A percentile compares a stretch with the other conserved stretches of the same genome.
Conservation (phyloP, 768 basidiomycete species). For the Suillus subalutaceus region DNA sequence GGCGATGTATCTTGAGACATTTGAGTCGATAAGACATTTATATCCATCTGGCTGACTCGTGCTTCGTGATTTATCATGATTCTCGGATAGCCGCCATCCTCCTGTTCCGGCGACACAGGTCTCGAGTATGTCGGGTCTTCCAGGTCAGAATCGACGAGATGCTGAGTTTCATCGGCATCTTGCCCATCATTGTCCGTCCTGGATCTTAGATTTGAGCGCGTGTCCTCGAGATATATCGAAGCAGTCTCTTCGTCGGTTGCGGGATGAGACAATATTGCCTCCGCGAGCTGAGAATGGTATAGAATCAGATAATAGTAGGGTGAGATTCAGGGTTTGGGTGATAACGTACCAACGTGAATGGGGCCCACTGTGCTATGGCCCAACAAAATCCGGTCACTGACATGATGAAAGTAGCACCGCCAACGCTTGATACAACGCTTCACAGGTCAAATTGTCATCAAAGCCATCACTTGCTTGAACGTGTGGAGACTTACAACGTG, state of each 20-base stretch:
- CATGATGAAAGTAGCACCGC: slow-evolving; percentile 74
- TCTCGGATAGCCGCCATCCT: slow-evolving; percentile 21
- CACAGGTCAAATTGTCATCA: not conserved
- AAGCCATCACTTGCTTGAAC: slow-evolving; percentile 12
- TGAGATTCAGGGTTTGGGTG: not conserved
- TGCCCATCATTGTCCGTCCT: slow-evolving; percentile 19
- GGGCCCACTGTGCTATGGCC: slow-evolving; percentile 93
- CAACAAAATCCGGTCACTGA: slow-evolving; percentile 87
- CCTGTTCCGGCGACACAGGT: slow-evolving; percentile 14
- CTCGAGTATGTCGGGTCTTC: slow-evolving; percentile 22
- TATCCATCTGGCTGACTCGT: slow-evolving; percentile 50
- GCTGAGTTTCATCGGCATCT: slow-evolving; percentile 31
- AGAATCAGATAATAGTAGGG: slow-evolving; percentile 23
- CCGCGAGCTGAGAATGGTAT: slow-evolving; percentile 60
- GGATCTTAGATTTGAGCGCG: slow-evolving; percentile 25
- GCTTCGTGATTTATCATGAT: slow-evolving; percentile 49
- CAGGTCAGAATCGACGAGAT: slow-evolving; percentile 23
- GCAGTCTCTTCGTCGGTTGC: slow-evolving; percentile 29
- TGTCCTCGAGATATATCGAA: slow-evolving; percentile 35
- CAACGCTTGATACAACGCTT: slow-evolving; percentile 74
- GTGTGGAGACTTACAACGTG: slow-evolving; percentile 67
- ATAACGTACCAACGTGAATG: slow-evolving; percentile 77
- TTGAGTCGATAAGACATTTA: slow-evolving; percentile 26
- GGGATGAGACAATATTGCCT: slow-evolving; percentile 80
- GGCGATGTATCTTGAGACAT: slow-evolving; percentile 14